Percentiles rank a stretch among this genome's conserved stretches.
Evolutionary conservation across 352 stramenopile species (phyloP).

Genomic region (Globisporangium megalacanthum): DNA sequence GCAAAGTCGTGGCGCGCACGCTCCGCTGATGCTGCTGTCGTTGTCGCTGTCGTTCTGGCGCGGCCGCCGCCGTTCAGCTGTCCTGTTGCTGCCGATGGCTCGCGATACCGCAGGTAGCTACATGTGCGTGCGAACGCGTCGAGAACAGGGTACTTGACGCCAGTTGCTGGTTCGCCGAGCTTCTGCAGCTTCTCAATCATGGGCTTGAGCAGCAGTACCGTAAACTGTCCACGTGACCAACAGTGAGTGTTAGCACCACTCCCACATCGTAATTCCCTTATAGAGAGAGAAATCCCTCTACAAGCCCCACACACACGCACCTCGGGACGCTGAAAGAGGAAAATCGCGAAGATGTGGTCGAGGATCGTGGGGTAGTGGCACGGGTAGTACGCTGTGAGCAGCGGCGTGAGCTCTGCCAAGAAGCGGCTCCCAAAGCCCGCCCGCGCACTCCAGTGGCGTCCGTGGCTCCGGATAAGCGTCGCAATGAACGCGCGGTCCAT

Average conservation of each 20-base stretch:
- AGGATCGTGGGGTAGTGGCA: conserved; percentile 76
- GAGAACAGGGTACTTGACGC: conserved; percentile 62
- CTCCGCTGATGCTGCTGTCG: conserved; percentile 1
- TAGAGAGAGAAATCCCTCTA: background rate
- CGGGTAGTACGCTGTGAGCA: conserved; percentile 79
- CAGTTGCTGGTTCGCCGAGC: conserved; percentile 45
- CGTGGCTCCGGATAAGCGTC: conserved; percentile 54
- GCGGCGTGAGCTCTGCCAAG: conserved; percentile 54
- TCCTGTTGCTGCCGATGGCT: background rate
- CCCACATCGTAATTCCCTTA: background rate
- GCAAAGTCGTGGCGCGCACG: conserved; percentile 50
- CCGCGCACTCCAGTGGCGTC: conserved; percentile 63
- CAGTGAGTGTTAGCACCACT: background rate
- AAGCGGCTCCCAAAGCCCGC: conserved; percentile 67
- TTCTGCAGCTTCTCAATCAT: conserved; percentile 79
- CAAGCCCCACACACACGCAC: conserved; percentile 7
- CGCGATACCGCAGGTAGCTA: background rate
- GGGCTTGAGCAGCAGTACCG: conserved; percentile 43
- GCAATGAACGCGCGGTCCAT: conserved; percentile 45
- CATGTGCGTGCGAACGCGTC: conserved; percentile 54
- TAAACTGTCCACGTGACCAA: conserved; percentile 21
- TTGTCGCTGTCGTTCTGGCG: background rate
- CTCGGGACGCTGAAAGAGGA: conserved; percentile 77
- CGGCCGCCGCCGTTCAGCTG: background rate
- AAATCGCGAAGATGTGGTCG: conserved; percentile 69